These are phyloP conservation scores for Lavandula angustifolia DNA, from an alignment of 257 asterid species.

Conservation along the genomic window DNA sequence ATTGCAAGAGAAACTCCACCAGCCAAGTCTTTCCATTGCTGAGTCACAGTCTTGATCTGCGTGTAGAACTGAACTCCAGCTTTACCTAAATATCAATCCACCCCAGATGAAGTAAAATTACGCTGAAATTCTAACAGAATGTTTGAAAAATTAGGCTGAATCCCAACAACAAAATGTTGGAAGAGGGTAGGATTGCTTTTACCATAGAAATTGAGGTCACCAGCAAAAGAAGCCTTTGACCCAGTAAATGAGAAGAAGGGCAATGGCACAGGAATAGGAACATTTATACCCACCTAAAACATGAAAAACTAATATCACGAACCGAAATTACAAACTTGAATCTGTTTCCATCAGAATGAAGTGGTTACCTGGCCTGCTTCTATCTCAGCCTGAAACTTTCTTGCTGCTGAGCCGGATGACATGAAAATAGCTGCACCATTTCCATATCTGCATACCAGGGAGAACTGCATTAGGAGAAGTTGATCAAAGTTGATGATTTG, in stretches of 20 bases:
- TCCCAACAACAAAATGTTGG: neutral
- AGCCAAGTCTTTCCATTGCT: slow-evolving; percentile 89
- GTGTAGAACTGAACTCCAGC: slow-evolving; percentile 93
- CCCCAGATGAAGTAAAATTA: too few relatives aligned
- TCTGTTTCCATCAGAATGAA: too few relatives aligned
- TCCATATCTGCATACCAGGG: slow-evolving; percentile 59
- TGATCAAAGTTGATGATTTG: too few relatives aligned
- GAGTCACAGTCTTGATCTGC: slow-evolving; percentile 90
- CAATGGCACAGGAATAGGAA: slow-evolving; percentile 89
- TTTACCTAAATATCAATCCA: slow-evolving; percentile 53
- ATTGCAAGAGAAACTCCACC: slow-evolving; percentile 82
- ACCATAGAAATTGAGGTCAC: slow-evolving; percentile 98
- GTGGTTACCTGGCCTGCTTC: slow-evolving; percentile 83
- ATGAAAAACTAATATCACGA: slow-evolving; percentile 23
- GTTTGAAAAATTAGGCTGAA: too few relatives aligned
- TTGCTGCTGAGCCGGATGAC: slow-evolving; percentile 87
- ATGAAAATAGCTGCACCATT: slow-evolving; percentile 94
- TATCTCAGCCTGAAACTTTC: slow-evolving; percentile 87
- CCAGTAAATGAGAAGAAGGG: slow-evolving; percentile 99
- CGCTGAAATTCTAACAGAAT: too few relatives aligned
- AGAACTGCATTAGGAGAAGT: neutral
- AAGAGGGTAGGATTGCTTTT: neutral
- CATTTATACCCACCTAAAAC: slow-evolving; percentile 86
- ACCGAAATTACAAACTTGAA: neutral
- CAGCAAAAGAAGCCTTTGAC: slow-evolving; percentile 95